Base-by-base conservation (phyloP, 495 filamentous ascomycete genomes). In the Hypoxylon fragiforme region DNA sequence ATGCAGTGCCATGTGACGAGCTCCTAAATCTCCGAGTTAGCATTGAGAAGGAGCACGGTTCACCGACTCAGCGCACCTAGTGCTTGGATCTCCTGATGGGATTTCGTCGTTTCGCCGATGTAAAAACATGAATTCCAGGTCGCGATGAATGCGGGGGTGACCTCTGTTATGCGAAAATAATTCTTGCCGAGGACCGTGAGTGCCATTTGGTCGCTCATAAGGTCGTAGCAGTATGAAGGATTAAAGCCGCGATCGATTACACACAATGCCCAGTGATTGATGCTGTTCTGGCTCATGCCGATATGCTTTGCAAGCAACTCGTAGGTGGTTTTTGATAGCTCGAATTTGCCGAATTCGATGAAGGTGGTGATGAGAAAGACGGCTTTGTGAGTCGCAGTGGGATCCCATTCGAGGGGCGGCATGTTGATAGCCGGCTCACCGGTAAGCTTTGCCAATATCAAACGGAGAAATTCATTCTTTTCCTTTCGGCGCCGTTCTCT, bases 131-230 rank as follows among this genome's bases (percentile, higher is more conserved):
- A 57, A 14, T 37, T 64, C 61, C 61, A 64, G 5, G 56, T 60
- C 7, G 38, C 51, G 38, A 64, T 36, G 34, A 50, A 53, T n/a
- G 40, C 44, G 7, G 51, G 16, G 18, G 47, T 53, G 8, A 60
- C 42, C 28, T 64, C 61, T 30, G 56, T 35, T 8, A 60, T 52
- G 12, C 61, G 56, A 24, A 64, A 56, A 13, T 41, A 49, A 11
- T 52, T 64, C 26, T 53, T 64, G 13, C 61, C 61, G 6, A 64
- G 13, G n/a, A 48, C 44, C 12, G 47, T 56, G 22, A 64, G 61
- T 7, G 51, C 56, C 28, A 64, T 30, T 34, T 64, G 61, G 20
- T 64, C 61, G 24, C 61, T 64, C 61, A 60, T 64, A 3, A 64
- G 35, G 43, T 64, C 61, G 52, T 64, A 64, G 28, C 56, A 57